A percentile compares a stretch with the other conserved stretches of the same genome.
These are phyloP conservation scores for Chytriomyces confervae DNA, from an alignment of 192 early-diverging fungal species.

Conservation along the genomic window DNA sequence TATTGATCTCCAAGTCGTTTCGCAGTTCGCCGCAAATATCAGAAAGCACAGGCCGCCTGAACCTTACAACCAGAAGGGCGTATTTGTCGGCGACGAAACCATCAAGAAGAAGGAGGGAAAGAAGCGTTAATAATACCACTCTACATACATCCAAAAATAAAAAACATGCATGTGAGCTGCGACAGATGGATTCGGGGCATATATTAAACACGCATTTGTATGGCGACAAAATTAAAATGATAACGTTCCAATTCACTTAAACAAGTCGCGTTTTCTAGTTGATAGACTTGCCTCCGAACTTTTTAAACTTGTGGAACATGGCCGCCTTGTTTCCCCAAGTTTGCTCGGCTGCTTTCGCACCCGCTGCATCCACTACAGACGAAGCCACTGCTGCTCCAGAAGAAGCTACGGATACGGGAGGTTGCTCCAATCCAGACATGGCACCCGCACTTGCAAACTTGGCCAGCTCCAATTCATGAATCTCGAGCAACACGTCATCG, in stretches of 20 bases:
- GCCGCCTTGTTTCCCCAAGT: neutral
- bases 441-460: slow-evolving; percentile 7
- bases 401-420: neutral
- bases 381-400: neutral
- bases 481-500: slow-evolving; percentile 12
- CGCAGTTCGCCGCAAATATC: slow-evolving; percentile 91
- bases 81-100: slow-evolving; percentile 97
- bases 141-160: neutral
- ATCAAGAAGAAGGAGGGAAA: slow-evolving; percentile 99
- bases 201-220: neutral
- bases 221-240: neutral
- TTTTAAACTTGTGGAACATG: slow-evolving; percentile 26
- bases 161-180: neutral
- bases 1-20: slow-evolving; percentile 78
- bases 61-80: slow-evolving; percentile 99
- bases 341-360: neutral
- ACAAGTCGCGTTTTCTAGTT: no score
- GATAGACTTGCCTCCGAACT: neutral
- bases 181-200: neutral
- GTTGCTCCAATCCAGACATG: neutral
- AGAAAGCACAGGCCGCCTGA: slow-evolving; percentile 90
- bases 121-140: slow-evolving; percentile 63
- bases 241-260: no score
- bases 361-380: neutral
- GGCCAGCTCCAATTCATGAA: slow-evolving; percentile 22